Conservation (phyloP, 768 basidiomycete genomes). For the Sporobolomyces phaffii region DNA sequence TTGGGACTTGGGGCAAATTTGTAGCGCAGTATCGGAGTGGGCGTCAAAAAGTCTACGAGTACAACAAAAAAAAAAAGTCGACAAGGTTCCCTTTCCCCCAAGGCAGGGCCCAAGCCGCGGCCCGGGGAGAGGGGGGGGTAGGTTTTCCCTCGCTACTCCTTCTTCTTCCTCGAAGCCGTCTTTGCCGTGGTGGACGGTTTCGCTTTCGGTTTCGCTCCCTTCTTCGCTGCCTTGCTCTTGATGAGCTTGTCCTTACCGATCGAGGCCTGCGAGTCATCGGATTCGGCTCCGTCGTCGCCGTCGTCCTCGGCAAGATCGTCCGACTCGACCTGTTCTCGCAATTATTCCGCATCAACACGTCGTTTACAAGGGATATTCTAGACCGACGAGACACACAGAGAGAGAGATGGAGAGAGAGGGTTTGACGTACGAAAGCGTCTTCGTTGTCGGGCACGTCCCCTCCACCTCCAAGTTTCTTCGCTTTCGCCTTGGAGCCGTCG, state of each 20-base stretch:
- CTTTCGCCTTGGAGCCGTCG: constrained; percentile 65
- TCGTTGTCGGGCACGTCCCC: constrained; percentile 82
- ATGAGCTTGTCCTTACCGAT: constrained; percentile 33
- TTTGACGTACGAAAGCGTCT: constrained; percentile 54
- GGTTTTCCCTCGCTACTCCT: constrained; percentile 1
- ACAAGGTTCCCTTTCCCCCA: too few species aligned
- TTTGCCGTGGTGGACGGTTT: constrained; percentile 18
- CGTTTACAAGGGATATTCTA: background rate
- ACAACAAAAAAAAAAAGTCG: too few species aligned
- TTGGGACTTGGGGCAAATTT: too few species aligned
- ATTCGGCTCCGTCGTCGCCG: constrained; percentile 1
- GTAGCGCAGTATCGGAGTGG: too few species aligned
- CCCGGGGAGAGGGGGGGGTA: too few species aligned
- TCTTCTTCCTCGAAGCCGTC: constrained; percentile 12
- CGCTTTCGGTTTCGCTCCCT: constrained; percentile 3
- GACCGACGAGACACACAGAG: too few species aligned
- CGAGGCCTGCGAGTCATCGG: constrained; percentile 41
- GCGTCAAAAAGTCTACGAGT: too few species aligned
- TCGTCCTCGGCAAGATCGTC: constrained; percentile 20
- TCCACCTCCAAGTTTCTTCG: constrained; percentile 62
- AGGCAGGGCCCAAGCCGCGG: too few species aligned
- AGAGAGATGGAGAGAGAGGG: background rate
- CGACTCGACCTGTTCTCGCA: constrained; percentile 28
- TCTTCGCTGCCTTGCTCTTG: constrained; percentile 46
- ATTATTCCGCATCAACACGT: too few species aligned